These are phyloP conservation scores for Botryotinia narcissicola DNA, from an alignment of 2,329 filamentous ascomycete genomes.

Conservation along the genomic window DNA sequence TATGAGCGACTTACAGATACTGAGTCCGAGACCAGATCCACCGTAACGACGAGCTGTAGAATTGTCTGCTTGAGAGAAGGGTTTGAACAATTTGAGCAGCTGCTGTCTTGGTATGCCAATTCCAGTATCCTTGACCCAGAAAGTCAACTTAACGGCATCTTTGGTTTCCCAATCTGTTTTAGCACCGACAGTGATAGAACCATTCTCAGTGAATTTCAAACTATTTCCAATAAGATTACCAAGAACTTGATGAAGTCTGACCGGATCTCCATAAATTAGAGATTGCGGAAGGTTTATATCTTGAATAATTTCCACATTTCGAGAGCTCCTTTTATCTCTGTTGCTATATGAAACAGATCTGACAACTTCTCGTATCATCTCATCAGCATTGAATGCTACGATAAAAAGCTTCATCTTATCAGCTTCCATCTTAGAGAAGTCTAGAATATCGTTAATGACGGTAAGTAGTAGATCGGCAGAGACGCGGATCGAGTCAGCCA, in stretches of 20 bases:
- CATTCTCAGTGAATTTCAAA: constrained; percentile 88
- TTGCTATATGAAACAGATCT: constrained; percentile 66
- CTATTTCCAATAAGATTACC: constrained; percentile 90
- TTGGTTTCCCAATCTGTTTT: constrained; percentile 68
- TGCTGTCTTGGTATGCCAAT: constrained; percentile 86
- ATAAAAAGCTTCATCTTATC: constrained; percentile 81
- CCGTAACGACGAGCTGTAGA: constrained; percentile 90
- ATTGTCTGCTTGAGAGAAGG: constrained; percentile 89
- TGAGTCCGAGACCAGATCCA: constrained; percentile 84
- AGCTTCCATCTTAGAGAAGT: constrained; percentile 92
- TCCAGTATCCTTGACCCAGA: constrained; percentile 85
- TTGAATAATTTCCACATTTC: constrained; percentile 62
- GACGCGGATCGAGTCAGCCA: constrained; percentile 81
- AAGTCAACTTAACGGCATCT: constrained; percentile 71
- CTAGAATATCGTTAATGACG: constrained; percentile 93
- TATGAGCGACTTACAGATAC: constrained; percentile 92
- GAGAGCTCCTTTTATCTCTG: constrained; percentile 59
- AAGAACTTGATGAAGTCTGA: constrained; percentile 64
- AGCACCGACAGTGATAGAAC: constrained; percentile 80
- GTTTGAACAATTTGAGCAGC: constrained; percentile 81
- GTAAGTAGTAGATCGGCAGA: constrained; percentile 85
- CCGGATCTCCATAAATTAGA: constrained; percentile 68
- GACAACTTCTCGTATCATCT: constrained; percentile 65
- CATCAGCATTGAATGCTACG: constrained; percentile 64
- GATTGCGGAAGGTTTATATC: constrained; percentile 68